Conservation (phyloP, 2,329 filamentous ascomycete genomes). For the Exutisphaerella laricina region DNA sequence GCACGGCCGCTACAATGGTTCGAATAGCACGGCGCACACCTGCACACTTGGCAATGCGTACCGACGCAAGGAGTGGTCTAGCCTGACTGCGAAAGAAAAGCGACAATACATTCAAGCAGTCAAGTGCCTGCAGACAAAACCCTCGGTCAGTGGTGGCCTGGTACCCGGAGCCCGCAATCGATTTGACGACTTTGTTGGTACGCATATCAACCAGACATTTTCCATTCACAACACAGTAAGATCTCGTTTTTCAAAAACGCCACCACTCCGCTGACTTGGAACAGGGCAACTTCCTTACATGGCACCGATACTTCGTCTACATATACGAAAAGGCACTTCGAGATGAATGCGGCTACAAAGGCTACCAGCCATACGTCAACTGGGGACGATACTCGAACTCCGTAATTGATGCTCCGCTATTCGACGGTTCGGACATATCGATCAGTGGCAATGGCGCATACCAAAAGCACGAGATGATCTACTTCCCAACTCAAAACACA, state of each 20-base stretch:
- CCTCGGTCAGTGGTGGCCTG: constrained; percentile 21
- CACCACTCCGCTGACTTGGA: too few relatives aligned
- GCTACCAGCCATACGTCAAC: constrained; percentile 33
- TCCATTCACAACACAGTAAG: constrained; percentile 9
- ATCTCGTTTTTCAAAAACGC: too few relatives aligned
- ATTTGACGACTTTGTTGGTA: constrained; percentile 20
- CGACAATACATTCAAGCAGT: constrained; percentile 31
- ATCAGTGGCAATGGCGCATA: constrained; percentile 42
- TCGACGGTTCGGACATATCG: constrained; percentile 11
- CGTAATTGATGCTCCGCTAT: constrained; percentile 37
- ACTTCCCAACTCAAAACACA: not conserved
- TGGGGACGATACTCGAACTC: constrained; percentile 2
- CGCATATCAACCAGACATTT: constrained; percentile 31
- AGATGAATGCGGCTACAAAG: constrained; percentile 40
- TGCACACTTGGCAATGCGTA: too few relatives aligned
- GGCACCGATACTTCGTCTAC: constrained; percentile 42
- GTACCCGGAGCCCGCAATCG: constrained; percentile 27
- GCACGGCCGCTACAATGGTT: too few relatives aligned
- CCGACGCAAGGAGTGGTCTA: constrained; percentile 42
- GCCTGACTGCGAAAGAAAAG: constrained; percentile 23
- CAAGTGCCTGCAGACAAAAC: constrained; percentile 26
- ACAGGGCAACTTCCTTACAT: constrained; percentile 41
- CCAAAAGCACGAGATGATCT: not conserved
- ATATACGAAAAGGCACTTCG: constrained; percentile 39
- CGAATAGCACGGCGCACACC: too few relatives aligned